A percentile compares a stretch with the other conserved stretches of the same genome.
Conservation (phyloP, 148 eudicot species). For the Cornus controversa region DNA sequence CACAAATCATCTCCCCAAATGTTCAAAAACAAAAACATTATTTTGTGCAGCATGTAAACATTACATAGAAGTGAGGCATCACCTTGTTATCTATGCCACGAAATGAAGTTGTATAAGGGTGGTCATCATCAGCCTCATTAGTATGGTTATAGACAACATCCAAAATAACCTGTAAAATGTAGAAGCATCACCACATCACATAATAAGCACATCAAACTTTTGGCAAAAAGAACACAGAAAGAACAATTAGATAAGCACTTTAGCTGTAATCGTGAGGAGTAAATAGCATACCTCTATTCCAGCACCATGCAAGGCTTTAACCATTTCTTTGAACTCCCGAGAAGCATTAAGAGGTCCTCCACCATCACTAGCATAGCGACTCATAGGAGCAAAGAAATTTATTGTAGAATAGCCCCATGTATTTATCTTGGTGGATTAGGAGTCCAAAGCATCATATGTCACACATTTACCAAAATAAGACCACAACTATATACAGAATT, state of each 20-base stretch:
- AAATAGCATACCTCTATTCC: slow-evolving; percentile 79
- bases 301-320: slow-evolving; percentile 87
- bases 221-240: background rate
- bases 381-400: slow-evolving; percentile 99
- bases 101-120: slow-evolving; percentile 91
- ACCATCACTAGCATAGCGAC: slow-evolving; percentile 95
- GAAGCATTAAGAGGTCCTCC: slow-evolving; percentile 91
- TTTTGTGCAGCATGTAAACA: background rate
- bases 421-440: slow-evolving; percentile 52
- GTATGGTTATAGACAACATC: slow-evolving; percentile 99
- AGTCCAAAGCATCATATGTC: slow-evolving; percentile 14
- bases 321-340: slow-evolving; percentile 87
- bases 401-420: slow-evolving; percentile 99
- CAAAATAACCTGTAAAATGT: slow-evolving; percentile 72
- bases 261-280: background rate
- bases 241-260: background rate
- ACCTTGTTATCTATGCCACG: slow-evolving; percentile 99
- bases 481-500: background rate
- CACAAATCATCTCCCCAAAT: background rate
- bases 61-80: background rate
- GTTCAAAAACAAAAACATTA: background rate
- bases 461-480: background rate
- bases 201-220: background rate
- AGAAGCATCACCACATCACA: slow-evolving; percentile 14
- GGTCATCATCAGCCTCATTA: slow-evolving; percentile 91